Base-by-base conservation (phyloP, 495 filamentous ascomycete genomes). In the Aspergillus panamensis region DNA sequence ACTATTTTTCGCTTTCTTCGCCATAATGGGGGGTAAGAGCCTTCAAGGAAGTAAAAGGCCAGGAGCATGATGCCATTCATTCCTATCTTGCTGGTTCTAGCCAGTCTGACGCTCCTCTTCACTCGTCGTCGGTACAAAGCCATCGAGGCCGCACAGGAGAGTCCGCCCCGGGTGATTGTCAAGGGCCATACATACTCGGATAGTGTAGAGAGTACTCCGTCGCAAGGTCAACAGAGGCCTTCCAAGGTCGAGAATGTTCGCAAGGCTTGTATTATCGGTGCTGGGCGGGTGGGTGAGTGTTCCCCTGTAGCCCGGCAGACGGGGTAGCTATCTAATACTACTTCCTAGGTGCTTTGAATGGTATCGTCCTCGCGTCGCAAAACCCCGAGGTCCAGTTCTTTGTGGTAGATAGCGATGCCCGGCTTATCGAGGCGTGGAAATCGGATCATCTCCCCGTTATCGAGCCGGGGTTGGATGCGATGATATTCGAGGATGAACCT, bases 341-440 rank as follows among this genome's bases (percentile, higher is more conserved):
- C 43, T 50, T 8, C 30, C n/a, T 8, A 84, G 88, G 87, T 44
- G 88, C 85, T 0, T 83, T 87, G 39, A 89, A 87, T 1, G 85
- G 84, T 45, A 83, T 87, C n/a, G 78, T 91, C 19, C 86, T 90
- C 33, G 89, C 89, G 12, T 78, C 78, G 55, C 81, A 87, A 50
- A 91, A 89, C 57, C 86, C 86, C 0, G 69, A 84, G 21, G 73
- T 92, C 30, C 69, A 73, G 25, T 86, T 92, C 37, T 87, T 80
- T 8, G 86, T 92, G 1, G 87, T 91, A 20, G 90, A 92, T 66
- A 69, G 81, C 39, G 84, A 90, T 66, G 73, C 75, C 29, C 60
- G 68, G 7, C 78, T 87, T n/a, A 87, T 94, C 56, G 71, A 71
- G 17, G 75, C 82, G 10, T 94, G 89, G 90, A 90, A 91, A 53